Conservation (phyloP, 176 grass and related monocot species). For the Bolboschoenus planiculmis region DNA sequence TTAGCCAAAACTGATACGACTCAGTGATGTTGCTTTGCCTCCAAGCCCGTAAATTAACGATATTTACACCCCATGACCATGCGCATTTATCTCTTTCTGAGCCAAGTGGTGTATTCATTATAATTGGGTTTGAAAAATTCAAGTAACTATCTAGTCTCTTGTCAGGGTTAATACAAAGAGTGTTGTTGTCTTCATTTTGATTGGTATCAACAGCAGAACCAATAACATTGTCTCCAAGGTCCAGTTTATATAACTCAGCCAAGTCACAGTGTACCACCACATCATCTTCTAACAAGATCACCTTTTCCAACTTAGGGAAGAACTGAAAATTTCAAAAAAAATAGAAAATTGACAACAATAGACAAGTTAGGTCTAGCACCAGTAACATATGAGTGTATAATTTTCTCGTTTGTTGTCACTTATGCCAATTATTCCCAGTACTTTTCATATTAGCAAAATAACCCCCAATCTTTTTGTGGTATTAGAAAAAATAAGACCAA, state of each 20-base stretch:
- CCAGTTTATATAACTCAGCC: conserved; percentile 53
- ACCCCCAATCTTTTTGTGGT: background rate
- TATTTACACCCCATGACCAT: conserved; percentile 67
- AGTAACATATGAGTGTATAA: background rate
- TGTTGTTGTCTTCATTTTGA: conserved; percentile 7
- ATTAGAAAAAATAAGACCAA: background rate
- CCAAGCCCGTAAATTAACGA: conserved; percentile 77
- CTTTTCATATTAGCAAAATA: background rate
- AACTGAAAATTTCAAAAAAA: conserved; percentile 44
- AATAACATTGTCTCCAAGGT: conserved; percentile 57
- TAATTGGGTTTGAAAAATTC: conserved; percentile 59
- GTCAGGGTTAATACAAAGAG: conserved; percentile 48
- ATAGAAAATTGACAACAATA: background rate
- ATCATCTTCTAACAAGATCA: conserved; percentile 86
- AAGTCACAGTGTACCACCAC: conserved; percentile 75
- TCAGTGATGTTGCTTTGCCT: conserved; percentile 53
- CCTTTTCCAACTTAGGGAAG: conserved; percentile 61
- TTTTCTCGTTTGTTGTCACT: background rate
- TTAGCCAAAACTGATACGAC: conserved; percentile 62
- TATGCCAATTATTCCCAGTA: background rate
- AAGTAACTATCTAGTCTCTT: conserved; percentile 49
- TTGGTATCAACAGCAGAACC: conserved; percentile 45
- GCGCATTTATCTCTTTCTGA: conserved; percentile 35
- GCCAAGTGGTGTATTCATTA: conserved; percentile 24
- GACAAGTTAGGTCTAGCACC: background rate